phyloP scores from a whole-genome alignment of 257 asterid species.

The Dorcoceras hygrometricum region DNA sequence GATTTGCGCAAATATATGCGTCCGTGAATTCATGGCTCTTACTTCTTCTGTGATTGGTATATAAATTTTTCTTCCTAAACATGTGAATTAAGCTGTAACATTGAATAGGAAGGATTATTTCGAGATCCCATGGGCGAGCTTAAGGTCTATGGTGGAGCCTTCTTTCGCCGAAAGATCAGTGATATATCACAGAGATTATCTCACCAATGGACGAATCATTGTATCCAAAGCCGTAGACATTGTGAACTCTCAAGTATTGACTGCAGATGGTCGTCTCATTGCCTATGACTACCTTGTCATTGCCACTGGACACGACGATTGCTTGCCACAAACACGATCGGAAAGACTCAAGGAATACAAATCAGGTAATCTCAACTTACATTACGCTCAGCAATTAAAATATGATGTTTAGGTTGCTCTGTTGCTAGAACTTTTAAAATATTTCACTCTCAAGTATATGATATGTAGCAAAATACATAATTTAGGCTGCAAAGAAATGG shows the following conservation, averaged over 20 bases:
- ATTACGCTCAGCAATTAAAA: neutral
- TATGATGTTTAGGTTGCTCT: too few species aligned
- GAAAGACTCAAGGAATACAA: constrained; percentile 50
- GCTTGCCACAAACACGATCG: constrained; percentile 42
- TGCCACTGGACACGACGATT: constrained; percentile 75
- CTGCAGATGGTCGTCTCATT: constrained; percentile 54
- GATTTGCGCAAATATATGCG: too few species aligned
- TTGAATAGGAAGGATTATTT: constrained; percentile 77
- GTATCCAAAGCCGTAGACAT: constrained; percentile 60
- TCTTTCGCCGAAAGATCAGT: constrained; percentile 64
- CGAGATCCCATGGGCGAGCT: constrained; percentile 88
- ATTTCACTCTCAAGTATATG: too few species aligned
- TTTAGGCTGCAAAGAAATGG: neutral
- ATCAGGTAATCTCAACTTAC: constrained; percentile 36
- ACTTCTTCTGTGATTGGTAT: neutral
- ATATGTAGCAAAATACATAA: too few species aligned
- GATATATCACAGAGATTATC: constrained; percentile 79
- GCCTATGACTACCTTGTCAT: constrained; percentile 73
- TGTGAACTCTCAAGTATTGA: constrained; percentile 55
- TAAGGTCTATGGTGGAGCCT: constrained; percentile 79
- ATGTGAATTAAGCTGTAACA: neutral
- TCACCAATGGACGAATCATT: constrained; percentile 59
- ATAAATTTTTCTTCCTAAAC: neutral
- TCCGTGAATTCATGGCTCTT: neutral
- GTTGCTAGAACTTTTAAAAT: too few species aligned